A percentile compares a stretch with the other conserved stretches of the same genome.
phyloP scores from a whole-genome alignment of 2,329 filamentous ascomycete genomes.

The Thelonectria discophora region DNA sequence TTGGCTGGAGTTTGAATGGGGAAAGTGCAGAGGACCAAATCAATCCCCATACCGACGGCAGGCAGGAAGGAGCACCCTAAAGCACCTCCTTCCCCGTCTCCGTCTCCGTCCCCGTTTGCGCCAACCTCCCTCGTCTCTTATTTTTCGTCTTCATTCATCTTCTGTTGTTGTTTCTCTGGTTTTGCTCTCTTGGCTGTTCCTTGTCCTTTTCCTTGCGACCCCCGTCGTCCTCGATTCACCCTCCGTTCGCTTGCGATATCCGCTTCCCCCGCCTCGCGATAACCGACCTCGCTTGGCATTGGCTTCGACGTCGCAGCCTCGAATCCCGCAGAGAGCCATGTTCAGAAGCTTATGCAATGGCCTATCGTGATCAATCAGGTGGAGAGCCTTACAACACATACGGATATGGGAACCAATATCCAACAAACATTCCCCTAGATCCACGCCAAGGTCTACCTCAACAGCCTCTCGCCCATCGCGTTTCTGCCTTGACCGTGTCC shows the following conservation, averaged over 20 bases:
- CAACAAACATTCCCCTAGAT: neutral
- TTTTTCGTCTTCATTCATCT: neutral
- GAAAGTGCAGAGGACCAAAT: too few species aligned
- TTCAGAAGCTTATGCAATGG: conserved; percentile 39
- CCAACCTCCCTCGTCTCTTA: neutral
- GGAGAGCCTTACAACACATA: conserved; percentile 41
- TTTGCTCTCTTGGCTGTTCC: neutral
- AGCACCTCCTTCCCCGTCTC: too few species aligned
- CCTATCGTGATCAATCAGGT: conserved; percentile 44
- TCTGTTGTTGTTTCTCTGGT: neutral
- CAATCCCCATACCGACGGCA: neutral
- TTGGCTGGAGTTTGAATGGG: neutral
- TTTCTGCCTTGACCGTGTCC: conserved; percentile 49
- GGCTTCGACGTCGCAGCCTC: neutral
- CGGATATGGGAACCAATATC: conserved; percentile 35
- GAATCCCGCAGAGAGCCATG: conserved; percentile 30
- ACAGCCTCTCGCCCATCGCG: conserved; percentile 42
- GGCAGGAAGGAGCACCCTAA: neutral
- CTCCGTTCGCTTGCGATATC: conserved; percentile 6
- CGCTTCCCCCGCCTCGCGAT: conserved; percentile 4
- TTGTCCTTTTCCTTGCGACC: neutral
- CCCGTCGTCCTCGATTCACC: neutral
- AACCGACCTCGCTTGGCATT: conserved; percentile 9
- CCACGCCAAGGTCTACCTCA: conserved; percentile 10
- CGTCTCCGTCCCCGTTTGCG: neutral